A percentile compares a stretch with the other conserved stretches of the same genome.
These are phyloP conservation scores for Blumeria graminis DNA, from an alignment of 2,329 filamentous ascomycete species.

Conservation along the genomic window DNA sequence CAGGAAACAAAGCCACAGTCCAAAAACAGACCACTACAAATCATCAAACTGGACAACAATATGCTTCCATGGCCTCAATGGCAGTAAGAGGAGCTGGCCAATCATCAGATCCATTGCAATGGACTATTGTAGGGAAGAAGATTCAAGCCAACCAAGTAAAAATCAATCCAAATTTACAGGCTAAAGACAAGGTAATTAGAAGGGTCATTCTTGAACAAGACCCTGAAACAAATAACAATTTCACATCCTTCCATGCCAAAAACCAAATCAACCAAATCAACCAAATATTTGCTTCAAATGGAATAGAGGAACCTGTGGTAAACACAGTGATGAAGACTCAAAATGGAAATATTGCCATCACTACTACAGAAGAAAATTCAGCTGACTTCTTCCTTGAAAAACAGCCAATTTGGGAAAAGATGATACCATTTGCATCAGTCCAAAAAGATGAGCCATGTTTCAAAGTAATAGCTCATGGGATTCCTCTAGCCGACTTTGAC, in stretches of 20 bases:
- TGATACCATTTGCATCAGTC: too few relatives aligned
- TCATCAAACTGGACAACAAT: neutral
- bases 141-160: neutral
- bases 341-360: too few relatives aligned
- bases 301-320: too few relatives aligned
- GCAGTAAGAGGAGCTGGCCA: neutral
- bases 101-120: neutral
- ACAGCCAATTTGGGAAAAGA: too few relatives aligned
- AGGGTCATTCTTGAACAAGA: neutral
- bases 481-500: neutral
- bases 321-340: too few relatives aligned
- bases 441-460: too few relatives aligned
- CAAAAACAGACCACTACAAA: neutral
- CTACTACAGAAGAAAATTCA: too few relatives aligned
- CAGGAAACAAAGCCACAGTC: neutral
- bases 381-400: too few relatives aligned
- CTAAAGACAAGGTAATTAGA: neutral
- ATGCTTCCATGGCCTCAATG: neutral
- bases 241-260: too few relatives aligned
- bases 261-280: too few relatives aligned
- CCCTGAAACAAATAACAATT: neutral
- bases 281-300: too few relatives aligned
- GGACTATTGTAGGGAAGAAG: neutral
- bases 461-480: neutral
- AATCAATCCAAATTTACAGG: neutral